A percentile compares a stretch with the other conserved stretches of the same genome.
Evolutionary conservation across 352 stramenopile species (phyloP).

Genomic region (Globisporangium viniferum): DNA sequence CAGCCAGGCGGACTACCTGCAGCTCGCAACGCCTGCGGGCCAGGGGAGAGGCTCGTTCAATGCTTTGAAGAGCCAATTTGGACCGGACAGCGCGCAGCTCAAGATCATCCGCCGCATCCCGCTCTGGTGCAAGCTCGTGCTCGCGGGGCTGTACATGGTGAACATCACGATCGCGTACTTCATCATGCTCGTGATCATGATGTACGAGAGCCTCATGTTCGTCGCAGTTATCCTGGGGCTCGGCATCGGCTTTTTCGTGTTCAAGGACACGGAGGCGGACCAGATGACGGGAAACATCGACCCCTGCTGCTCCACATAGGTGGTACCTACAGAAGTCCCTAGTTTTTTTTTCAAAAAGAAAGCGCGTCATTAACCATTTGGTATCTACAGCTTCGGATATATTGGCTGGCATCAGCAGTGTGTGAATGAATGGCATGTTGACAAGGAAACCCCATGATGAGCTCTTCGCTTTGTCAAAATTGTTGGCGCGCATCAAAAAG

Average conservation of each 20-base stretch:
- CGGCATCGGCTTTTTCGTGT: constrained; percentile 69
- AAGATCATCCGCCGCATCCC: constrained; percentile 57
- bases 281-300: constrained; percentile 67
- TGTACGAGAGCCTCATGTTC: constrained; percentile 83
- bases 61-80: constrained; percentile 22
- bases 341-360: neutral
- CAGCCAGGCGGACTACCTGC: constrained; percentile 54
- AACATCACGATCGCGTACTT: constrained; percentile 77
- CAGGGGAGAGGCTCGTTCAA: constrained; percentile 16
- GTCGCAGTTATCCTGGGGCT: constrained; percentile 70
- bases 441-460: neutral
- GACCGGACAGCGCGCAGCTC: constrained; percentile 19
- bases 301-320: constrained; percentile 75
- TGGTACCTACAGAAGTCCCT: neutral
- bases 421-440: neutral
- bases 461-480: neutral
- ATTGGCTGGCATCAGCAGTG: too few species aligned
- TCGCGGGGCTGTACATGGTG: constrained; percentile 73
- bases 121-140: constrained; percentile 59
- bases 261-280: constrained; percentile 80
- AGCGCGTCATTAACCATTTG: neutral
- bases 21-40: constrained; percentile 36
- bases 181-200: constrained; percentile 87
- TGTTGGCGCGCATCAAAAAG: neutral
- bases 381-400: neutral